Percentiles rank a stretch among this genome's conserved stretches.
Conservation (phyloP, 2,329 filamentous ascomycete species). For the Escovopsis sp. region DNA sequence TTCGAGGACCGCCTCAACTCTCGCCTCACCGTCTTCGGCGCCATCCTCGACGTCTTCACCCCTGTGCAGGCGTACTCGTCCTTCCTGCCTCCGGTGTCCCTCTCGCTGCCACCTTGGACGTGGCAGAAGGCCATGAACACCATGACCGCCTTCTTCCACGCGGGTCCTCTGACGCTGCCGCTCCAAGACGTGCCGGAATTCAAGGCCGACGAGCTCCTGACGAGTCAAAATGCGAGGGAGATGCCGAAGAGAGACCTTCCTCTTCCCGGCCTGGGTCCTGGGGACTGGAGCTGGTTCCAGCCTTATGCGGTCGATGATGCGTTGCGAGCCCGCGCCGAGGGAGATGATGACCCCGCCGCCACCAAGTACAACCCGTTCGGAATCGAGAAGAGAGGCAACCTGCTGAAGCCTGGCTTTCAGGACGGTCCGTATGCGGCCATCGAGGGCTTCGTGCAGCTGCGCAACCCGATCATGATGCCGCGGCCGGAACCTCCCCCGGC, state of each 20-base stretch:
- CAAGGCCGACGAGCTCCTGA: background rate
- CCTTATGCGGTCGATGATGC: conserved; percentile 1
- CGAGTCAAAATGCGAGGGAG: conserved; percentile 1
- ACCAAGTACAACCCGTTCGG: conserved; percentile 3
- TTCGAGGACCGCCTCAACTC: conserved; percentile 6
- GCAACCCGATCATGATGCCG: conserved; percentile 3
- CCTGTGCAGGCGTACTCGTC: conserved; percentile 19
- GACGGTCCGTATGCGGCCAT: conserved; percentile 2
- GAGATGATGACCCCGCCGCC: background rate
- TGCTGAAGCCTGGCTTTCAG: conserved; percentile 3
- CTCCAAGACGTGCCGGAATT: conserved; percentile 3
- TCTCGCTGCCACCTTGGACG: conserved; percentile 21
- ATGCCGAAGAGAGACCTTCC: background rate
- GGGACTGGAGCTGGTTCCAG: conserved; percentile 5
- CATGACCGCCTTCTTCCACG: conserved; percentile 26
- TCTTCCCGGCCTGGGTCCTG: conserved; percentile 1
- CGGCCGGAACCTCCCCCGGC: background rate
- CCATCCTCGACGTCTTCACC: conserved; percentile 22
- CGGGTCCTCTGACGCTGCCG: conserved; percentile 16
- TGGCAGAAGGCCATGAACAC: conserved; percentile 19
- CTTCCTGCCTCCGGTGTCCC: conserved; percentile 15
- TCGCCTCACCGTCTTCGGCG: conserved; percentile 11
- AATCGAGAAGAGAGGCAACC: conserved; percentile 2
- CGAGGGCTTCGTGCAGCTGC: conserved; percentile 4
- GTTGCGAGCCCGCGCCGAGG: background rate